These are phyloP conservation scores for Zanthoxylum bungeanum DNA, from an alignment of 345 rosid genomes.

Conservation along the genomic window DNA sequence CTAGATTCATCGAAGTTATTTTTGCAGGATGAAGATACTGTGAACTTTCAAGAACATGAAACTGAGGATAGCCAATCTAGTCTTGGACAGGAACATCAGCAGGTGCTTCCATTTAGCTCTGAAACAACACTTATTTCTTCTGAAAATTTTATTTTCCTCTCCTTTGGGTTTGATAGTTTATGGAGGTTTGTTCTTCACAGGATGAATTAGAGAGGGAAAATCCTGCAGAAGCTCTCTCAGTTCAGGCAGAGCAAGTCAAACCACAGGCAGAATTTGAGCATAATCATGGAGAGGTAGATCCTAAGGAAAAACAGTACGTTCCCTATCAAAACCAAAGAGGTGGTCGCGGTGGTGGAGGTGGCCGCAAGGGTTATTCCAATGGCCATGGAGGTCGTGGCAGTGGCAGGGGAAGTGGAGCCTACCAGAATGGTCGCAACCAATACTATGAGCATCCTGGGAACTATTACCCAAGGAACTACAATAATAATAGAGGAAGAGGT, in stretches of 20 bases:
- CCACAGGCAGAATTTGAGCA: slow-evolving; percentile 36
- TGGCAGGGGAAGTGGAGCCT: slow-evolving; percentile 63
- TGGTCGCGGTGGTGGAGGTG: slow-evolving; percentile 60
- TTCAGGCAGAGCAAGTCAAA: slow-evolving; percentile 42
- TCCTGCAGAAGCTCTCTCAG: slow-evolving; percentile 34
- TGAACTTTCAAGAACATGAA: slow-evolving; percentile 37
- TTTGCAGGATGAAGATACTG: slow-evolving; percentile 46
- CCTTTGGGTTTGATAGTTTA: neutral
- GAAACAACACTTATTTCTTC: too few species aligned
- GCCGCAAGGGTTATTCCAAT: slow-evolving; percentile 62
- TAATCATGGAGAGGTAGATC: slow-evolving; percentile 35
- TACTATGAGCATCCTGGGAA: slow-evolving; percentile 65
- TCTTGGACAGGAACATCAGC: slow-evolving; percentile 36
- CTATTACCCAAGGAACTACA: slow-evolving; percentile 62
- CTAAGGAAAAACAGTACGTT: slow-evolving; percentile 45
- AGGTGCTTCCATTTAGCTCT: slow-evolving; percentile 32
- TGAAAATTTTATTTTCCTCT: neutral
- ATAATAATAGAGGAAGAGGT: slow-evolving; percentile 64
- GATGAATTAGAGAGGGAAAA: slow-evolving; percentile 46
- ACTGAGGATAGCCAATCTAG: slow-evolving; percentile 29
- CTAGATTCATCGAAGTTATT: neutral
- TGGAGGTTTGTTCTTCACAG: slow-evolving; percentile 27
- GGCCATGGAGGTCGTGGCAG: slow-evolving; percentile 73
- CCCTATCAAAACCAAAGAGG: slow-evolving; percentile 68
- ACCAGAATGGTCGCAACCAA: slow-evolving; percentile 66